Conservation (phyloP, 1,139 yeast genomes). For the Pichia sp. region DNA sequence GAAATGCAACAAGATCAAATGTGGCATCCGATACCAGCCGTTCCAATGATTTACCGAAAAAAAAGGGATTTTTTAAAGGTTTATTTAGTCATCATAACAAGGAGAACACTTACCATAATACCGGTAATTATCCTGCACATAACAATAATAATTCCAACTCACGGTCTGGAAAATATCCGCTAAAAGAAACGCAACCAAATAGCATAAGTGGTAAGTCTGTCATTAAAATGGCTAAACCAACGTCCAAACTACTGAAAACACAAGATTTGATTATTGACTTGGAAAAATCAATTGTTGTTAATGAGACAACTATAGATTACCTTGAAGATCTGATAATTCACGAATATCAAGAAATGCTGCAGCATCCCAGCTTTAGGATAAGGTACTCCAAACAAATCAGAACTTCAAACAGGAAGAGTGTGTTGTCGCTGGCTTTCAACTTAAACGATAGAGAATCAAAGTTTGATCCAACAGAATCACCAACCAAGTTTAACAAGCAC, state of each 20-base stretch:
- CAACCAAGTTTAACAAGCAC: slow-evolving; percentile 9
- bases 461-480: slow-evolving; percentile 16
- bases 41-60: not conserved
- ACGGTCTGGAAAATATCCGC: too few relatives aligned
- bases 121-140: too few relatives aligned
- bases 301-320: slow-evolving; percentile 50
- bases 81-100: slow-evolving; percentile 7
- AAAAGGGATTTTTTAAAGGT: slow-evolving; percentile 9
- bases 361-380: slow-evolving; percentile 12
- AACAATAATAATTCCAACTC: too few relatives aligned
- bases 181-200: too few relatives aligned
- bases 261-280: slow-evolving; percentile 3
- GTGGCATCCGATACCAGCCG: too few relatives aligned
- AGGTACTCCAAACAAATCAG: slow-evolving; percentile 18
- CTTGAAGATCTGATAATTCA: slow-evolving; percentile 74
- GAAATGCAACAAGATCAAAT: too few relatives aligned
- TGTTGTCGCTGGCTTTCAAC: slow-evolving; percentile 16
- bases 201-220: too few relatives aligned
- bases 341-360: slow-evolving; percentile 40
- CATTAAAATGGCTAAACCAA: not conserved
- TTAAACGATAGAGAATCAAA: slow-evolving; percentile 11
- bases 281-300: slow-evolving; percentile 27
- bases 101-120: not conserved
- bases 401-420: slow-evolving; percentile 16
- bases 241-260: not conserved